A percentile compares a stretch with the other conserved stretches of the same genome.
These are phyloP conservation scores for Fusarium robinianum DNA, from an alignment of 2,329 filamentous ascomycete genomes.

Conservation along the genomic window DNA sequence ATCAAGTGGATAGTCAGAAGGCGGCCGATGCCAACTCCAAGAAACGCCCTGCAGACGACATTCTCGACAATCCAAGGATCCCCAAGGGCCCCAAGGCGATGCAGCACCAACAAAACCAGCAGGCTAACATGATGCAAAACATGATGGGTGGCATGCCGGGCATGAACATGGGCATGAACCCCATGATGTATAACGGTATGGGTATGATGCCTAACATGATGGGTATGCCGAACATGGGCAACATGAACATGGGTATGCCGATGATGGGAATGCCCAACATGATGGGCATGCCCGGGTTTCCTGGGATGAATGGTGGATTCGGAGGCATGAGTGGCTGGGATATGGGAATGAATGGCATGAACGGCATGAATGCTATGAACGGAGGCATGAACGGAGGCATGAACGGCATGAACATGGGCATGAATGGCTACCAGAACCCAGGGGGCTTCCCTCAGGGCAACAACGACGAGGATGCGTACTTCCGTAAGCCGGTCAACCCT, in stretches of 20 bases:
- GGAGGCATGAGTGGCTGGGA: conserved; percentile 35
- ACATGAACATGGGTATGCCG: conserved; percentile 41
- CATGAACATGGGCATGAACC: conserved; percentile 46
- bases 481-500: conserved; percentile 93
- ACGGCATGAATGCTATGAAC: conserved; percentile 36
- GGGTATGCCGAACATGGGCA: conserved; percentile 41
- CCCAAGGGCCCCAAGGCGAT: conserved; percentile 69
- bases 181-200: conserved; percentile 45
- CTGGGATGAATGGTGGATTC: conserved; percentile 39
- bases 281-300: conserved; percentile 41
- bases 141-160: conserved; percentile 55
- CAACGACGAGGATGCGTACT: conserved; percentile 88
- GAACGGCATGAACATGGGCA: conserved; percentile 37
- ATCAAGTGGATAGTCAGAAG: conserved; percentile 37
- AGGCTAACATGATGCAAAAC: conserved; percentile 48
- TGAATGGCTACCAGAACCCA: conserved; percentile 42
- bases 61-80: conserved; percentile 65
- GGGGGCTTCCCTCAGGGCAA: conserved; percentile 56
- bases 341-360: conserved; percentile 35
- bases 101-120: conserved; percentile 59
- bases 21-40: conserved; percentile 55
- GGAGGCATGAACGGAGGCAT: conserved; percentile 34
- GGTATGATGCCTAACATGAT: conserved; percentile 45
- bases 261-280: conserved; percentile 41
- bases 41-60: conserved; percentile 83